A percentile compares a stretch with the other conserved stretches of the same genome.
Evolutionary conservation across 164 flowering plant species (phyloP).

Genomic region (Tetrastigma voinierianum): DNA sequence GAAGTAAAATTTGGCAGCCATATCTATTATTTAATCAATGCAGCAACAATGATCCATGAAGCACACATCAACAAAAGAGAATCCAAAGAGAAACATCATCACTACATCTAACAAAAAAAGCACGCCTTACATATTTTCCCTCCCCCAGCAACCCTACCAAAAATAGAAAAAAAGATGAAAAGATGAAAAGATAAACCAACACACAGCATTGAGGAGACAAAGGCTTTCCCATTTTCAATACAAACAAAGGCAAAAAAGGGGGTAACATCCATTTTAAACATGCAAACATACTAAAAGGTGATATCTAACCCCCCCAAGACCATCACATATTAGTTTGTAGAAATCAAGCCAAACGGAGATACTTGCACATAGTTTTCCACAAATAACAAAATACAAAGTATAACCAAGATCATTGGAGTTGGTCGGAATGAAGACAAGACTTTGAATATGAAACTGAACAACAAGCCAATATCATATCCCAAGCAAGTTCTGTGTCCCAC

Average conservation of each 20-base stretch:
- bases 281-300: background rate
- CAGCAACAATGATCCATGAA: too few species aligned
- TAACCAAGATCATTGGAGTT: conserved; percentile 1
- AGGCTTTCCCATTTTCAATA: background rate
- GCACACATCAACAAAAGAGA: too few species aligned
- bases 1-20: too few species aligned
- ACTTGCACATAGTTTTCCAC: conserved; percentile 19
- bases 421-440: background rate
- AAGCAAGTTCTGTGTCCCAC: conserved; percentile 12
- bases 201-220: background rate
- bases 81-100: too few species aligned
- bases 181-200: background rate
- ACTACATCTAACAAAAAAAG: too few species aligned
- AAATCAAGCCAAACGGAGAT: background rate
- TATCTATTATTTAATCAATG: too few species aligned
- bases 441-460: conserved; percentile 1
- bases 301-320: conserved; percentile 6
- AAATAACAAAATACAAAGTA: conserved; percentile 12
- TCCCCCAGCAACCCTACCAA: too few species aligned
- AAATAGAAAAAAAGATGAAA: background rate
- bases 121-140: too few species aligned
- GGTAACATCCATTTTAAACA: background rate
- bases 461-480: conserved; percentile 13
- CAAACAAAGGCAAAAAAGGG: background rate
- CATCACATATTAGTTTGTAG: conserved; percentile 12